Evolutionary conservation across 306 rosid genomes (phyloP), one percentile per base, ranked within the genome.

Genomic region (Sechiopsis laciniata): DNA sequence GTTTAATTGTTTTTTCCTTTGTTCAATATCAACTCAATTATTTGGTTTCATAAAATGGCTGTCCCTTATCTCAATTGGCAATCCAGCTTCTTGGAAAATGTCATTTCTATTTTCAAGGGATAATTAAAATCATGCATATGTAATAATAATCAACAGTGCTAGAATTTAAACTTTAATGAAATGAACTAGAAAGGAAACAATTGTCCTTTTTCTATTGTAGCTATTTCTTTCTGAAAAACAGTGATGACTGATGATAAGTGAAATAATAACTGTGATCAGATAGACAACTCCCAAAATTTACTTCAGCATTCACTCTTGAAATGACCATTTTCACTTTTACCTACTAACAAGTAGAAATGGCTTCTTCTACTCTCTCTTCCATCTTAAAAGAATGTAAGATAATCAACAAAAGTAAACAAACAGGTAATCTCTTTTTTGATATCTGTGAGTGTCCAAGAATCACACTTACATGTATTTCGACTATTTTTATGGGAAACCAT

Each of bases 211-310:
- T 77, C 80, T 55, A 79, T 60, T 73, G 81, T n/a, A 26, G 29
- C 82, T 42, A 42, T 9, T 42, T 42, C 48, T 1, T 42, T 42
- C 19, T 21, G 74, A 22, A 52, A 15, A 50, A 29, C 61, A 58
- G 29, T 12, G 62, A 74, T 74, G 48, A 42, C 10, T 74, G 48
- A 42, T 8, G 32, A 72, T 29, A 55, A 48, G 73, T 67, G 79
- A 72, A 71, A 76, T 37, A 37, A 37, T 68, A 59, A 79, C 52
- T 74, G 75, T 75, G 80, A 79, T 74, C 80, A 45, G 83, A 63
- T 79, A 76, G 81, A 64, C 72, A 78, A 63, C 82, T 66, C 32
- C 74, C 79, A 76, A 45, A 80, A 78, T 85, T 88, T 77, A 80
- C 82, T 79, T 77, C 76, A 14, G 71, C 72, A 71, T 74, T 84